A percentile compares a stretch with the other conserved stretches of the same genome.
Evolutionary conservation across 1,284 basidiomycete species (phyloP).

Genomic region (Hortiboletus rubellus): DNA sequence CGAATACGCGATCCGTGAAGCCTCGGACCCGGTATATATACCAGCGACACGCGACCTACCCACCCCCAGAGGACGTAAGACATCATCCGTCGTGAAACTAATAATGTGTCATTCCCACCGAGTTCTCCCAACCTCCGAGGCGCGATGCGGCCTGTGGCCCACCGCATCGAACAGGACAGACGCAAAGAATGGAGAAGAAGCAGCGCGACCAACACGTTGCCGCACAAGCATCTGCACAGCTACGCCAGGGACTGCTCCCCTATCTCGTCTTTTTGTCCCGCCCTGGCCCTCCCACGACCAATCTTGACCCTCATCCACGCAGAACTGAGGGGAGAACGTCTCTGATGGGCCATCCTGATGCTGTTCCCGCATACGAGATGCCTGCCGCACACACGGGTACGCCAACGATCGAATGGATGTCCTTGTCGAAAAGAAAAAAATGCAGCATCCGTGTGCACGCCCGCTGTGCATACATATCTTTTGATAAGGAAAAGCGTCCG

Average conservation of each 20-base stretch:
- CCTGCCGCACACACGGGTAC: background rate
- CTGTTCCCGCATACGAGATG: background rate
- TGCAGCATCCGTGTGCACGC: slow-evolving; percentile 11
- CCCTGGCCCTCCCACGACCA: background rate
- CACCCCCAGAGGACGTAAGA: slow-evolving; percentile 1
- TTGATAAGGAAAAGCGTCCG: slow-evolving; percentile 7
- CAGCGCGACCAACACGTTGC: slow-evolving; percentile 29
- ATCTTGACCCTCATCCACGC: slow-evolving; percentile 6
- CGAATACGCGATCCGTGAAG: slow-evolving; percentile 1
- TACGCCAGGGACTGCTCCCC: slow-evolving; percentile 2
- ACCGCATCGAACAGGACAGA: slow-evolving; percentile 1
- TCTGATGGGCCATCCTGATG: background rate
- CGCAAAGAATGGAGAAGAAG: slow-evolving; percentile 24
- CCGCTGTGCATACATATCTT: background rate
- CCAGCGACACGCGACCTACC: slow-evolving; percentile 10
- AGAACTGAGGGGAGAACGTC: slow-evolving; percentile 3
- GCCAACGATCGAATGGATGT: background rate
- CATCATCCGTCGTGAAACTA: background rate
- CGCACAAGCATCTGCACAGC: slow-evolving; percentile 10
- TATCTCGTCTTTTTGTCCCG: background rate
- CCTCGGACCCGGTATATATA: slow-evolving; percentile 16
- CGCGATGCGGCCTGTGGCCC: slow-evolving; percentile 9
- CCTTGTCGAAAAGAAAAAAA: background rate
- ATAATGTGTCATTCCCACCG: background rate
- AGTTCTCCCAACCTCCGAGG: slow-evolving; percentile 6